Evolutionary conservation across 495 filamentous ascomycete genomes (phyloP).

Genomic region (Corynascus novoguineensis): DNA sequence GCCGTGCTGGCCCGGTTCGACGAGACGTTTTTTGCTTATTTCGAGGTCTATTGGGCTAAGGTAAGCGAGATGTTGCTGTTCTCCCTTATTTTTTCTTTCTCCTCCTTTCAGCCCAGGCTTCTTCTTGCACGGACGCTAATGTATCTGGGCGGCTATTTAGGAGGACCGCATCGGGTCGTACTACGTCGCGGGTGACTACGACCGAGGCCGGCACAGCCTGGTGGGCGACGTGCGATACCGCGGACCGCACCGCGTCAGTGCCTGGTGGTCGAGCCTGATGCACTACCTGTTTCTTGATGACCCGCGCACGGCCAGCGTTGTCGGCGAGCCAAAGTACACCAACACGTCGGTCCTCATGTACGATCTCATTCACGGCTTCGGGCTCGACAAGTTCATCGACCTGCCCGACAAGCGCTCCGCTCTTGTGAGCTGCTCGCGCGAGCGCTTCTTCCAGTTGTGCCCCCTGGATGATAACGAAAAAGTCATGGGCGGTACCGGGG

Average conservation of each 20-base stretch:
- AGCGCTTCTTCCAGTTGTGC: constrained; percentile 64
- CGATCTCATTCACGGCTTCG: constrained; percentile 60
- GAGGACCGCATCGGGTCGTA: constrained; percentile 63
- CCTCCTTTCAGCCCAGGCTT: neutral
- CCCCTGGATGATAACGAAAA: constrained; percentile 51
- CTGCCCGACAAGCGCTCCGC: constrained; percentile 61
- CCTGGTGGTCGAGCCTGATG: constrained; percentile 64
- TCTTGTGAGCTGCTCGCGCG: constrained; percentile 54
- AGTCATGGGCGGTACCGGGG: constrained; percentile 40
- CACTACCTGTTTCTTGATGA: constrained; percentile 69
- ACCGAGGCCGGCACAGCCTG: constrained; percentile 63
- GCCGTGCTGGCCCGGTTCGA: constrained; percentile 59
- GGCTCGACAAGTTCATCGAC: constrained; percentile 60
- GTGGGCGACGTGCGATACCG: constrained; percentile 59
- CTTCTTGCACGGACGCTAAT: no score
- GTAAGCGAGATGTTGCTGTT: no score
- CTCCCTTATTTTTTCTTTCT: neutral
- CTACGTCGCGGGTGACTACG: constrained; percentile 57
- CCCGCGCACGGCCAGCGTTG: constrained; percentile 54
- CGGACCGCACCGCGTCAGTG: constrained; percentile 59
- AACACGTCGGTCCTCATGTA: constrained; percentile 57
- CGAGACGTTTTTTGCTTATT: constrained; percentile 58
- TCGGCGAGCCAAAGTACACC: constrained; percentile 61
- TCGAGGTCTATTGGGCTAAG: constrained; percentile 68
- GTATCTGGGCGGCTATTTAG: no score